Base-by-base conservation (phyloP, 2,329 filamentous ascomycete genomes). In the Monosporascus sp. region DNA sequence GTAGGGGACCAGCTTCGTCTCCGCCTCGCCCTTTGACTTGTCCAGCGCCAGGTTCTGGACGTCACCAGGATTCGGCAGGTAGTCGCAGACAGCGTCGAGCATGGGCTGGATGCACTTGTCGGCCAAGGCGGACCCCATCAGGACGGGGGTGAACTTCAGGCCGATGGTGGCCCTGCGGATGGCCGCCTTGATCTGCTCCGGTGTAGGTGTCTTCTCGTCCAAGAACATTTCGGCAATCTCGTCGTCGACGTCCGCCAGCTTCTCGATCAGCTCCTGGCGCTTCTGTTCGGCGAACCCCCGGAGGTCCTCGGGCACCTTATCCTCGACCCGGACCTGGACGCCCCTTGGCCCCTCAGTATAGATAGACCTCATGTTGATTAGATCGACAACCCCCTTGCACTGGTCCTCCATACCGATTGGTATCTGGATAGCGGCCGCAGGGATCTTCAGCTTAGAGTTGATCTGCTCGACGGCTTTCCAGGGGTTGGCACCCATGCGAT, bases 391-490 rank as follows among this genome's bases (percentile, higher is more conserved):
- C 59, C 94, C 94, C 70, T 90, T 81, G 70, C 97, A 97, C 58
- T 88, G 86, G 69, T 97, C 91, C 72, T 99, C 94, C 26, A 84
- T 78, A 55, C 94, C 94, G 63, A 99, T 97, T 9, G 94, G 94
- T 24, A 99, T 85, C 74, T 99, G 94, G 44, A 99, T 81, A 19
- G 94, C 94, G 14, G 94, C 94, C 37, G 94, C 94, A 35, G 89
- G 86, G 51, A 97, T 87, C 75, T 92, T 92, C 58, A 99, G 83
- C 76, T 99, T 99, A 65, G 86, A 83, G 76, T 96, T 97, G 79
- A 99, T 97, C 75, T 97, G 92, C 41, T 99, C 93, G 53, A 99
- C 86, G 8, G 91, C 92, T 75, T 96, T 97, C 85, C 92, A 99
- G 8, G 94, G 94, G 70, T 99, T 97, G 60, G 94, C 90, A 55